Evolutionary conservation across 345 rosid genomes (phyloP).

Genomic region (Eucalyptus paniculata): DNA sequence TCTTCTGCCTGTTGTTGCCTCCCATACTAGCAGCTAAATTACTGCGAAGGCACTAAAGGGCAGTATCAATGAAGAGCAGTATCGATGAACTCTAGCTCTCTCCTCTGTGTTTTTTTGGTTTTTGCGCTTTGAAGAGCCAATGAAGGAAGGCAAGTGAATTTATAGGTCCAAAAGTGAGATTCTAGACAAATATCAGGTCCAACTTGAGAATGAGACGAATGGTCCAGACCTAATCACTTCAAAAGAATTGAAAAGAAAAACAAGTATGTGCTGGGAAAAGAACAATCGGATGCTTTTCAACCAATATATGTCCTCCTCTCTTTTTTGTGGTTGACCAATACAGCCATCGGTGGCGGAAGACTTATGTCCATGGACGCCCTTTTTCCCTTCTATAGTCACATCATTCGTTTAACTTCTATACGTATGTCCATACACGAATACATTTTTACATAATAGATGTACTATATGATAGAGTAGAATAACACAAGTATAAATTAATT

Average conservation of each 20-base stretch:
- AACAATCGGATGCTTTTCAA: background rate
- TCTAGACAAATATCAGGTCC: background rate
- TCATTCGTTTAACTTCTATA: background rate
- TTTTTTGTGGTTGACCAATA: background rate
- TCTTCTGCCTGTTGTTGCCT: conserved; percentile 11
- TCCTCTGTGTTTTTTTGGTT: background rate
- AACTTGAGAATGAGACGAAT: background rate
- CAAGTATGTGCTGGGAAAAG: background rate
- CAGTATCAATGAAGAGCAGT: too few species aligned
- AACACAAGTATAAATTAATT: background rate
- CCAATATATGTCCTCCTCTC: background rate
- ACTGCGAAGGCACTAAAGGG: background rate
- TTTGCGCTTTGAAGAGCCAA: too few species aligned
- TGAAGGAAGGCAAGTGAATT: too few species aligned
- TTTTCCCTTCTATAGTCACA: background rate
- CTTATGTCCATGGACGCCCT: background rate
- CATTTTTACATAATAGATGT: background rate
- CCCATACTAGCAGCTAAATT: conserved; percentile 5
- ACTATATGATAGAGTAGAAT: background rate
- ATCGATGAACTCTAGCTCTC: background rate
- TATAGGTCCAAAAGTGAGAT: too few species aligned
- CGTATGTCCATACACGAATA: background rate
- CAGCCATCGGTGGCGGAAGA: background rate
- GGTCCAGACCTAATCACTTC: background rate
- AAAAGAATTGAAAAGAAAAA: background rate